A percentile compares a stretch with the other conserved stretches of the same genome.
Evolutionary conservation across 1,284 basidiomycete species (phyloP).

Genomic region (Pascua guehoae): DNA sequence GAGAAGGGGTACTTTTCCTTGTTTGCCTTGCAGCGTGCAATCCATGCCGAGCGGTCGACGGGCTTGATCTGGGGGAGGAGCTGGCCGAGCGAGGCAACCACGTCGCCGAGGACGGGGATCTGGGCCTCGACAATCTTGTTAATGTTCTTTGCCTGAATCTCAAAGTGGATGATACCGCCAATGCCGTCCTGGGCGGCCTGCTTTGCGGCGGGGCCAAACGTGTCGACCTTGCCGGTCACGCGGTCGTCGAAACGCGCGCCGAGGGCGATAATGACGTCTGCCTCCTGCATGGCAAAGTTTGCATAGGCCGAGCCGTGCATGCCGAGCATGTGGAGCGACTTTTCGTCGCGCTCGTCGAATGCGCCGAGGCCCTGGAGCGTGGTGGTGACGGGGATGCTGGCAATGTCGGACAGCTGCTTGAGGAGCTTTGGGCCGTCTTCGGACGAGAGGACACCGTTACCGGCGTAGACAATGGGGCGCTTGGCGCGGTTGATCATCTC

Average conservation of each 20-base stretch:
- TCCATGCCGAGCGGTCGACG: constrained; percentile 72
- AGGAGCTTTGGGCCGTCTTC: constrained; percentile 80
- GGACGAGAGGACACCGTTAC: constrained; percentile 82
- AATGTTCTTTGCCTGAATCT: constrained; percentile 97
- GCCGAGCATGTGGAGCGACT: constrained; percentile 93
- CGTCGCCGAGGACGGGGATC: constrained; percentile 91
- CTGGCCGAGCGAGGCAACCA: constrained; percentile 73
- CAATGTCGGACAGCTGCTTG: constrained; percentile 71
- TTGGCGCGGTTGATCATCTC: constrained; percentile 87
- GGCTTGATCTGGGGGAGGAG: constrained; percentile 73
- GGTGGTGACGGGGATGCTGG: constrained; percentile 95
- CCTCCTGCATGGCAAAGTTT: constrained; percentile 94
- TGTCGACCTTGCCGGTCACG: constrained; percentile 86
- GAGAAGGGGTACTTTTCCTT: constrained; percentile 89
- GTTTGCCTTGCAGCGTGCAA: constrained; percentile 75
- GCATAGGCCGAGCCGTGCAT: constrained; percentile 99
- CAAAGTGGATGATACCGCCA: constrained; percentile 98
- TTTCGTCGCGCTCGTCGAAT: constrained; percentile 85
- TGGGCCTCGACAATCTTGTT: constrained; percentile 98
- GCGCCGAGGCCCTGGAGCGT: constrained; percentile 93
- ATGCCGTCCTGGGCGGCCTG: constrained; percentile 80
- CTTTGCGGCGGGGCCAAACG: constrained; percentile 85
- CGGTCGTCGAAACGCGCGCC: constrained; percentile 97
- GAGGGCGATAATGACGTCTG: constrained; percentile 95
- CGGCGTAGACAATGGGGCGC: constrained; percentile 89